Percentiles rank a stretch among this genome's conserved stretches.
Conservation (phyloP, 2,329 filamentous ascomycete species). For the Dryadomyces sulphureus region DNA sequence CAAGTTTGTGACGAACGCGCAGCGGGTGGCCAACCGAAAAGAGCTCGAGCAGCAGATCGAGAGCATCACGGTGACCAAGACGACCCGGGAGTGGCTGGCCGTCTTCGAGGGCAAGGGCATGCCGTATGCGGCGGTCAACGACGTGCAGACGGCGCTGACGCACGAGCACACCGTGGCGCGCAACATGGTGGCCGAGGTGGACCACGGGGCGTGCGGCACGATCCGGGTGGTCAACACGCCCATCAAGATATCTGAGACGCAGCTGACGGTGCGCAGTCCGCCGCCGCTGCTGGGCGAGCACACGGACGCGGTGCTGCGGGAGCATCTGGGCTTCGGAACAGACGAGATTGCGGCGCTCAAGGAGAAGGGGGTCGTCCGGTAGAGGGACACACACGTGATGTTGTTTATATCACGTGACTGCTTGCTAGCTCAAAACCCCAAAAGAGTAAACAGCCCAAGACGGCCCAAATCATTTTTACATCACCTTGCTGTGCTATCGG, state of each 20-base stretch:
- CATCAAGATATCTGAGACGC: slow-evolving; percentile 80
- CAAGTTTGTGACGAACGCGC: slow-evolving; percentile 45
- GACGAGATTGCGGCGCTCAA: slow-evolving; percentile 47
- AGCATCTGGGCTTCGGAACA: slow-evolving; percentile 44
- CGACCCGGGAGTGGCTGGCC: slow-evolving; percentile 76
- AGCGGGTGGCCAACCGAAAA: slow-evolving; percentile 54
- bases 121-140: slow-evolving; percentile 87
- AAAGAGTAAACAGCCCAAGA: neutral
- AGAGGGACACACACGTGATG: slow-evolving; percentile 7
- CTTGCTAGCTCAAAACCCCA: neutral
- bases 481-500: no score
- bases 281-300: slow-evolving; percentile 82
- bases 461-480: no score
- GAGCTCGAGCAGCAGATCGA: slow-evolving; percentile 72
- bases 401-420: neutral
- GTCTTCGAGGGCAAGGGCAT: slow-evolving; percentile 81
- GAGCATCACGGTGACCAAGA: slow-evolving; percentile 55
- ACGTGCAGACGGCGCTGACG: slow-evolving; percentile 69
- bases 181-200: slow-evolving; percentile 77
- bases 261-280: slow-evolving; percentile 57
- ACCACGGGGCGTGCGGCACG: slow-evolving; percentile 69
- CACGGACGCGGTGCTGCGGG: slow-evolving; percentile 59
- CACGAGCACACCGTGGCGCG: slow-evolving; percentile 76
- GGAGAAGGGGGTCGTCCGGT: slow-evolving; percentile 50
- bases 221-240: slow-evolving; percentile 89